These are phyloP conservation scores for Globisporangium lucens DNA, from an alignment of 352 stramenopile genomes.

Conservation along the genomic window DNA sequence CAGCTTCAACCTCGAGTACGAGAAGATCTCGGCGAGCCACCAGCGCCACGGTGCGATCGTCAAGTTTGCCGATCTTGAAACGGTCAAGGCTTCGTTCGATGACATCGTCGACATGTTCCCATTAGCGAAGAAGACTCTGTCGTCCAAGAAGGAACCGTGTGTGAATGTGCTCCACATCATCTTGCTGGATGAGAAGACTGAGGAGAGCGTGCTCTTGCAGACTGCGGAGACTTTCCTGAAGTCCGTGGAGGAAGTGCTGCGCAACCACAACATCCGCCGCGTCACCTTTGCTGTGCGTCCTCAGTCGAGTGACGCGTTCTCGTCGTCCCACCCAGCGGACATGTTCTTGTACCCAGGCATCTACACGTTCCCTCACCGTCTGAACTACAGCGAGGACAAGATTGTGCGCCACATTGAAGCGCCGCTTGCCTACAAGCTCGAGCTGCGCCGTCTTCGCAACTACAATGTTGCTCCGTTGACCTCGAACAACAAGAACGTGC, in stretches of 20 bases:
- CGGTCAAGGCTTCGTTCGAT: conserved; percentile 66
- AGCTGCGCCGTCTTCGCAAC: conserved; percentile 96
- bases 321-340: conserved; percentile 36
- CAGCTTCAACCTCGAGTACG: conserved; percentile 55
- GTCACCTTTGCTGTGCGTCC: conserved; percentile 86
- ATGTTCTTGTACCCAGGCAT: conserved; percentile 84
- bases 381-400: conserved; percentile 95
- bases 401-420: conserved; percentile 99
- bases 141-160: conserved; percentile 54
- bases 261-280: conserved; percentile 79
- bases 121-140: conserved; percentile 63
- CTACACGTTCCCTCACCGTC: conserved; percentile 87
- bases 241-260: conserved; percentile 49
- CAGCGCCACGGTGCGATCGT: conserved; percentile 83
- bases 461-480: conserved; percentile 95
- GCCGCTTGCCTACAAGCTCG: conserved; percentile 97
- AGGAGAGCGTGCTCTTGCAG: conserved; percentile 56
- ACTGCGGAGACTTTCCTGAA: conserved; percentile 64
- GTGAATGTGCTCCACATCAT: conserved; percentile 87
- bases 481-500: conserved; percentile 95
- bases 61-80: conserved; percentile 82
- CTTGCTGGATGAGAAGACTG: conserved; percentile 61
- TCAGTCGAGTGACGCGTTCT: conserved; percentile 35
- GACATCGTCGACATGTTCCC: conserved; percentile 75
- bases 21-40: conserved; percentile 71